Percentiles rank a stretch among this genome's conserved stretches.
phyloP scores from a whole-genome alignment of 208 protist genomes.

The Trichomonas vaginalis region DNA sequence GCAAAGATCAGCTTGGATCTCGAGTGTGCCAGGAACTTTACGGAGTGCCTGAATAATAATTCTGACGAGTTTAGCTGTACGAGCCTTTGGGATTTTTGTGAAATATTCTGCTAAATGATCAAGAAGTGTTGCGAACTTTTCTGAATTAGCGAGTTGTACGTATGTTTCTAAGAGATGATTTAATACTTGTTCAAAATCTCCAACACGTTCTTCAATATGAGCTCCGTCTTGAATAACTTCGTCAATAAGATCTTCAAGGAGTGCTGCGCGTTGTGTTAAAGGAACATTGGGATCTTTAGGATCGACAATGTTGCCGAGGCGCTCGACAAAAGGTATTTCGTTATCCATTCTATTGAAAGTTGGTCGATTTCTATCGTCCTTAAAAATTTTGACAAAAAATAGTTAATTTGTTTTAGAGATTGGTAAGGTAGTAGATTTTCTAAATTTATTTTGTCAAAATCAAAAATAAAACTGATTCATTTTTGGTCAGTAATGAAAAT shows the following conservation, averaged over 20 bases:
- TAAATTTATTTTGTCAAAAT: too few relatives aligned
- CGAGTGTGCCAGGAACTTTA: conserved; percentile 51
- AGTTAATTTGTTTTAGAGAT: too few relatives aligned
- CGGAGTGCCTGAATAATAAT: conserved; percentile 45
- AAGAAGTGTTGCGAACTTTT: background rate
- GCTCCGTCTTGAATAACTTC: background rate
- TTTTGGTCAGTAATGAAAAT: too few relatives aligned
- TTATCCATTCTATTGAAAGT: background rate
- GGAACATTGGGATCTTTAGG: background rate
- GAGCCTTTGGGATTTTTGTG: background rate
- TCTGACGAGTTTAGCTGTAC: conserved; percentile 35
- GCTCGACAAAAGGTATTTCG: background rate
- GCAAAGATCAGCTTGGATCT: conserved; percentile 65
- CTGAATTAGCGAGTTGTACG: background rate
- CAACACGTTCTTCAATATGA: background rate
- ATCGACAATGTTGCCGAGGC: background rate
- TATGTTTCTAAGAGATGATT: background rate
- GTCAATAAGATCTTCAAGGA: background rate
- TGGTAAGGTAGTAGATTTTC: too few relatives aligned
- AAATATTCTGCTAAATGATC: background rate
- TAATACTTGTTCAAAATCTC: background rate
- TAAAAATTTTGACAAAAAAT: too few relatives aligned
- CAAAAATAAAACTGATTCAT: too few relatives aligned
- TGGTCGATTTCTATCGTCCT: background rate
- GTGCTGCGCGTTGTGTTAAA: background rate